phyloP scores from a whole-genome alignment of 164 flowering plant genomes.

The Dillenia turbinata region DNA sequence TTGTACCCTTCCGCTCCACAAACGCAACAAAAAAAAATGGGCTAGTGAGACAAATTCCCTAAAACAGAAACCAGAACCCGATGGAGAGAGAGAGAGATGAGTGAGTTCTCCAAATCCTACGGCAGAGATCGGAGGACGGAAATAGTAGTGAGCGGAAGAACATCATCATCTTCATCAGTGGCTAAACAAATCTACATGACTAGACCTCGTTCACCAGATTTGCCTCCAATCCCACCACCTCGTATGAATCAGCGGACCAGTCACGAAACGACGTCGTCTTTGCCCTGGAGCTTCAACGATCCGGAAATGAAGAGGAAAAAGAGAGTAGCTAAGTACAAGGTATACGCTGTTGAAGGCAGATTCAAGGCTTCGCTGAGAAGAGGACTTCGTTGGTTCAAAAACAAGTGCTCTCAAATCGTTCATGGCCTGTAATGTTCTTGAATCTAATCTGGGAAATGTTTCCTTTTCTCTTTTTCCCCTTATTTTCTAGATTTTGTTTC shows the following conservation, averaged over 20 bases:
- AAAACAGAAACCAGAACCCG: no score
- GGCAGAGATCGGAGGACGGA: slow-evolving; percentile 36
- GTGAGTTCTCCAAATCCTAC: slow-evolving; percentile 19
- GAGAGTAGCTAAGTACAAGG: slow-evolving; percentile 64
- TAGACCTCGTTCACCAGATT: slow-evolving; percentile 17
- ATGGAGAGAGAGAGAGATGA: slow-evolving; percentile 17
- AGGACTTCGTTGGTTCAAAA: slow-evolving; percentile 81
- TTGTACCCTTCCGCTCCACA: no score
- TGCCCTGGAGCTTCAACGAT: slow-evolving; percentile 54
- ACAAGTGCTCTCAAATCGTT: slow-evolving; percentile 64
- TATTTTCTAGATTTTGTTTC: no score
- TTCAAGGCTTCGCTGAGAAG: slow-evolving; percentile 57
- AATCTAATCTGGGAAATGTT: no score
- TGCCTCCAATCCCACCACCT: slow-evolving; percentile 7
- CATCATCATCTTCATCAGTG: slow-evolving; percentile 31
- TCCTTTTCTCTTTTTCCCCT: no score
- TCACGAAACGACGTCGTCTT: slow-evolving; percentile 13
- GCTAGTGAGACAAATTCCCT: no score
- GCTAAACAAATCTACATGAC: slow-evolving; percentile 16
- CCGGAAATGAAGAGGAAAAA: slow-evolving; percentile 70
- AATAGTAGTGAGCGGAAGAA: slow-evolving; percentile 23
- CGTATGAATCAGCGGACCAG: slow-evolving; percentile 12
- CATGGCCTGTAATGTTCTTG: slow-evolving; percentile 35
- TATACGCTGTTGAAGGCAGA: slow-evolving; percentile 68
- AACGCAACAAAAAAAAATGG: no score